Evolutionary conservation across 2,329 filamentous ascomycete genomes (phyloP).

Genomic region (Aureobasidium sp.): DNA sequence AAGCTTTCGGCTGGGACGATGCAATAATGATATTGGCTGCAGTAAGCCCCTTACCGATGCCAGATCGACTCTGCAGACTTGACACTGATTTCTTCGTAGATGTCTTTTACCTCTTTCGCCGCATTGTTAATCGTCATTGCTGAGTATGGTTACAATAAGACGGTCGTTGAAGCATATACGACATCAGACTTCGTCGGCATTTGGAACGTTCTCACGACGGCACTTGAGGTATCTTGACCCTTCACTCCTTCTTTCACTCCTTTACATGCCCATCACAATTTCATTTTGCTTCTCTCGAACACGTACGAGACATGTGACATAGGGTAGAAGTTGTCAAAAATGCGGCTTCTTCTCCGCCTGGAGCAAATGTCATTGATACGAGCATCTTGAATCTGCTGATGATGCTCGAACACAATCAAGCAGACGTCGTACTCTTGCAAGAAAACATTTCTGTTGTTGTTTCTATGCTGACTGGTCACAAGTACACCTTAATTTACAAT

Average conservation of each 20-base stretch:
- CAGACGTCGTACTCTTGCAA: not conserved
- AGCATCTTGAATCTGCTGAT: not conserved
- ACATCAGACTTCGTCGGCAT: not conserved
- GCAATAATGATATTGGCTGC: conserved; percentile 11
- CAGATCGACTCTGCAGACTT: not conserved
- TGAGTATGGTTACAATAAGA: not conserved
- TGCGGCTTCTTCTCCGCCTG: no score
- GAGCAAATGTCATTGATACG: not conserved
- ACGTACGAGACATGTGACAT: not conserved
- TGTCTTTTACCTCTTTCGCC: not conserved
- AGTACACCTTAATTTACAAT: conserved; percentile 5
- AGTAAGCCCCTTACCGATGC: conserved; percentile 2
- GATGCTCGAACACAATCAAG: not conserved
- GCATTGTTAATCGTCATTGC: not conserved
- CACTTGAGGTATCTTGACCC: not conserved
- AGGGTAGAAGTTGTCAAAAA: not conserved
- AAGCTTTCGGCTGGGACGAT: conserved; percentile 17
- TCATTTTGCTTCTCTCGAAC: not conserved
- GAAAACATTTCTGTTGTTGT: not conserved
- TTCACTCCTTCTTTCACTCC: not conserved
- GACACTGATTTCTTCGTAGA: not conserved
- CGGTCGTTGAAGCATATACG: not conserved
- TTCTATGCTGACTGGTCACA: not conserved
- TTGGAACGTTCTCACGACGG: not conserved
- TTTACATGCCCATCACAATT: not conserved